Base-by-base conservation (phyloP, 106 monocot genomes). In the Acorus gramineus region DNA sequence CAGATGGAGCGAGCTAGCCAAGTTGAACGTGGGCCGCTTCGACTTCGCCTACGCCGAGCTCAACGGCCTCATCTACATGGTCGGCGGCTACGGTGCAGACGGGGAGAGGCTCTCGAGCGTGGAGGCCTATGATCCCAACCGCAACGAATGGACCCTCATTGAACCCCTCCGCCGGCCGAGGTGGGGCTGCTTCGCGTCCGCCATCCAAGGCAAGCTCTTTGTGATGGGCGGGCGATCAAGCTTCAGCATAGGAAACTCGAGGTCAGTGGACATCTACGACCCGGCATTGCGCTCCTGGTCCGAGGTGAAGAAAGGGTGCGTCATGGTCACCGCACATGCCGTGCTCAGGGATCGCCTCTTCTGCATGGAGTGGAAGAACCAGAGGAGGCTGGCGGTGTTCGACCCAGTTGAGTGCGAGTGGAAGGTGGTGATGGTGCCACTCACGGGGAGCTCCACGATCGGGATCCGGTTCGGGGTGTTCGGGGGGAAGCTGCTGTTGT, bases 301-400 rank as follows among this genome's bases (percentile, higher is more conserved):
- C 3, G 76, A 93, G 77, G 71, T 78, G 52, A 87, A 84, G 74
- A 84, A 84, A 7, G 92, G 92, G 4, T 89, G 93, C 7, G 84
- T 94, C 45, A 94, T 94, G 93, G 93, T 89, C 57, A 84, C 81
- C 0, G 59, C 93, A 4, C 89, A 94, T 14, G 93, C 83, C 0
- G 84, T 89, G 14, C 48, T 94, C 8, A 77, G 83, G 2, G 67
- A 56, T 13, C 76, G 67, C 69, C 75, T 94, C 3, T 84, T 94
- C 63, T 94, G 93, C 59, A 71, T 94, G 59, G 86, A 94, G 75
- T 94, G 89, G 93, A 89, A 84, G 77, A 77, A 86, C 59, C 84
- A 94, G 67, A 50, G 93, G 61, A 76, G 73, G 55, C 69, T 94
- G 3, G 61, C 84, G 3, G 70, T 94, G 6, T 94, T 86, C 50